Evolutionary conservation across 306 rosid genomes (phyloP).

Genomic region (Lotus japonicus): DNA sequence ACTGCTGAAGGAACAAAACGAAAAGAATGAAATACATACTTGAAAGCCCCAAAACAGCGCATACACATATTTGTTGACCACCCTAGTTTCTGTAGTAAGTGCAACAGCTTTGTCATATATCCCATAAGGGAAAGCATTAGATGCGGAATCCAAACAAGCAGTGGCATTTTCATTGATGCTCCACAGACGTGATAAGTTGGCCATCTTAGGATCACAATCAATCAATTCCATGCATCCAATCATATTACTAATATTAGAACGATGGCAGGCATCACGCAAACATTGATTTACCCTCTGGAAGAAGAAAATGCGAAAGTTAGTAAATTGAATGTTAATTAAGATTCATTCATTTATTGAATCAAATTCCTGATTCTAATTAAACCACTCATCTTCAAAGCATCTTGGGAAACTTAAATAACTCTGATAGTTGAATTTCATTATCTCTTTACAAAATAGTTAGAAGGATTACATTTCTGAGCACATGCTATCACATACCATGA

Average conservation of each 20-base stretch:
- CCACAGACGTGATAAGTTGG: not conserved
- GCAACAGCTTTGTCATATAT: conserved; percentile 8
- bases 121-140: conserved; percentile 12
- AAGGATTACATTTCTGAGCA: not conserved
- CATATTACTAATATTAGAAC: not conserved
- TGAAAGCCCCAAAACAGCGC: conserved; percentile 32
- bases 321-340: not conserved
- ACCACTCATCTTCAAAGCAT: not conserved
- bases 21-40: conserved; percentile 6
- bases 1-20: not conserved
- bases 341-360: conserved; percentile 14
- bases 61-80: conserved; percentile 23
- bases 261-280: conserved; percentile 45
- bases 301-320: conserved; percentile 19
- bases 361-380: not conserved
- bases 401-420: not conserved
- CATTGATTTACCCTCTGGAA: conserved; percentile 80
- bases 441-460: not conserved
- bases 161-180: not conserved
- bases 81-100: conserved; percentile 18
- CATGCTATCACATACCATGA: not conserved
- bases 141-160: conserved; percentile 31
- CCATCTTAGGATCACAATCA: conserved; percentile 49
- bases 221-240: conserved; percentile 15
- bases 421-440: not conserved